A percentile compares a stretch with the other conserved stretches of the same genome.
Evolutionary conservation across 106 monocot genomes (phyloP).

Genomic region (Chionographis japonica): DNA sequence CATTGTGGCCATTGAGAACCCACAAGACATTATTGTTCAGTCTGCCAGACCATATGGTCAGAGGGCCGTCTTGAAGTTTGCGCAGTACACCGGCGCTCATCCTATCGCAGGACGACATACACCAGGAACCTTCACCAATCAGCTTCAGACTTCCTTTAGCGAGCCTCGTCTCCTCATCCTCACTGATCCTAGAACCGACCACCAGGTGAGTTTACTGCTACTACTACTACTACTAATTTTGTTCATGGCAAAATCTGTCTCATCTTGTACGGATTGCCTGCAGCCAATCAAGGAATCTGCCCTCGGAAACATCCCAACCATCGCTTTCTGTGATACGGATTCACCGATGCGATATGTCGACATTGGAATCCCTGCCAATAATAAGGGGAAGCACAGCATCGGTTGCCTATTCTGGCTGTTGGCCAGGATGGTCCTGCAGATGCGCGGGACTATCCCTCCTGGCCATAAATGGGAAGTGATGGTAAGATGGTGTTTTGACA

Average conservation of each 20-base stretch:
- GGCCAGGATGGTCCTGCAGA: conserved; percentile 47
- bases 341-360: conserved; percentile 48
- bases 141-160: conserved; percentile 42
- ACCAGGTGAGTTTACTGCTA: conserved; percentile 23
- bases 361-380: conserved; percentile 46
- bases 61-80: conserved; percentile 47
- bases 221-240: no score
- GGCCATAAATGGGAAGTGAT: conserved; percentile 43
- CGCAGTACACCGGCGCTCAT: conserved; percentile 47
- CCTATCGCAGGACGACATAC: conserved; percentile 46
- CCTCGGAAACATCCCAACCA: conserved; percentile 41
- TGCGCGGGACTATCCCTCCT: conserved; percentile 38
- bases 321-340: conserved; percentile 53
- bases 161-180: conserved; percentile 49
- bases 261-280: not conserved
- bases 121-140: conserved; percentile 46
- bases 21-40: conserved; percentile 39
- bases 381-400: conserved; percentile 42
- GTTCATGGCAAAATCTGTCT: not conserved
- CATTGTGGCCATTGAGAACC: conserved; percentile 20
- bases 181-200: conserved; percentile 47
- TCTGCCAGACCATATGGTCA: conserved; percentile 55
- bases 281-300: conserved; percentile 47
- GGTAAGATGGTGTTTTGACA: conserved; percentile 10
- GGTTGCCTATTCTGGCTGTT: conserved; percentile 44